Evolutionary conservation across 2,329 filamentous ascomycete species (phyloP), one percentile per base, ranked within the genome.

Genomic region (Pezicula neosporulosa): DNA sequence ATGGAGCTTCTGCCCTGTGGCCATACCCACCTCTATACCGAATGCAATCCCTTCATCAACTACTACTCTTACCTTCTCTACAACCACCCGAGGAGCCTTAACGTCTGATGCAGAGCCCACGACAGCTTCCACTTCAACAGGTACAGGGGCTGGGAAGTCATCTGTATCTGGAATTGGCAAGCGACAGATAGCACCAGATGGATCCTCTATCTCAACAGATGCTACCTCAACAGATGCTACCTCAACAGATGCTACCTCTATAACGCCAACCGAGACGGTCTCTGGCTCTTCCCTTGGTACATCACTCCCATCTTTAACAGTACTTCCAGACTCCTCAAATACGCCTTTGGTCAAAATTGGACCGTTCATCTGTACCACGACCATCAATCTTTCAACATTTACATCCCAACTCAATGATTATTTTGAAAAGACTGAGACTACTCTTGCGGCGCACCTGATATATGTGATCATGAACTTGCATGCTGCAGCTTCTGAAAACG

Each of bases 1-100:
- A 38, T 87, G 83, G 81, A 79, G 72, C 46, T 72, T 87, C 16
- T 87, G 84, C 62, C 84, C 84, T 0, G 79, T 79, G 2, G 65
- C 76, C 43, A 70, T 83, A 48, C 75, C 77, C 35, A 56, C 42
- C 16, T 51, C 48, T 10, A 44, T 55, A 19, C 44, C 60, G 27
- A 59, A 60, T 49, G 54, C 54, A 28, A 45, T 56, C 5, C 52
- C 62, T 12, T 53, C 53, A 24, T 58, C 63, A 5, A 51, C 56
- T 13, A 44, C 58, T 19, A 58, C 64, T 2, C 58, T 59, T 10
- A 52, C 61, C 18, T 61, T 64, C 15, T 63, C 60, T 15, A 52
- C 55, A 28, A 52, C 28, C n/a, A 51, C 45, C 9, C 35, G 45
- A 39, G 21, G 41, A 8, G 21, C 44, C 28, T 30, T 39, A 18